These are phyloP conservation scores for Fusarium equiseti DNA, from an alignment of 2,329 filamentous ascomycete genomes.

Conservation along the genomic window DNA sequence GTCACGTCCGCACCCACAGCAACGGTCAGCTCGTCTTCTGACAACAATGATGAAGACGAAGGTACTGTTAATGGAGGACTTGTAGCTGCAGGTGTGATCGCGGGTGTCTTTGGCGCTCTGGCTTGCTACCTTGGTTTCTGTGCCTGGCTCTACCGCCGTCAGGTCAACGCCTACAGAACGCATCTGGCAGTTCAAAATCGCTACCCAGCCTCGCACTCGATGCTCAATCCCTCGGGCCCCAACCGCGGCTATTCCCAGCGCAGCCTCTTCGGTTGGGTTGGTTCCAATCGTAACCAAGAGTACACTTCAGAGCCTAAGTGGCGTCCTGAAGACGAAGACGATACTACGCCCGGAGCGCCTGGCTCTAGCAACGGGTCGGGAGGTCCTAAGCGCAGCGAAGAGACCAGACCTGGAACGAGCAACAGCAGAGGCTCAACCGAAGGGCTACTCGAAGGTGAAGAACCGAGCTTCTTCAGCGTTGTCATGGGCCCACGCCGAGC, in stretches of 20 bases:
- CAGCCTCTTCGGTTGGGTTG: slow-evolving; percentile 52
- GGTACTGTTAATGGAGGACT: slow-evolving; percentile 54
- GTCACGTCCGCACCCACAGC: slow-evolving; percentile 66
- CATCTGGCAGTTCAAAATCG: slow-evolving; percentile 75
- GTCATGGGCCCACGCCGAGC: slow-evolving; percentile 76
- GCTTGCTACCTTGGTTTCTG: slow-evolving; percentile 77
- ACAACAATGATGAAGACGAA: neutral
- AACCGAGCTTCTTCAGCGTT: slow-evolving; percentile 79
- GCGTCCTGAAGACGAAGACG: slow-evolving; percentile 43
- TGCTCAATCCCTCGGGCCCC: slow-evolving; percentile 44
- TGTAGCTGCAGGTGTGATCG: slow-evolving; percentile 67
- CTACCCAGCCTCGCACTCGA: slow-evolving; percentile 61
- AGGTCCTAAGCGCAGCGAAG: slow-evolving; percentile 43
- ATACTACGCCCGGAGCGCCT: slow-evolving; percentile 39
- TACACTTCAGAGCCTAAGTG: slow-evolving; percentile 50
- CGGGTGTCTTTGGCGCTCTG: slow-evolving; percentile 72
- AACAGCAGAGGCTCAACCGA: slow-evolving; percentile 60
- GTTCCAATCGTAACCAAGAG: slow-evolving; percentile 41
- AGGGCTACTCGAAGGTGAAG: slow-evolving; percentile 66
- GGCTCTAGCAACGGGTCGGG: slow-evolving; percentile 43
- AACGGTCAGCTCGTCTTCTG: slow-evolving; percentile 50
- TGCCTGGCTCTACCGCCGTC: slow-evolving; percentile 78
- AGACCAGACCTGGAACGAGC: slow-evolving; percentile 46
- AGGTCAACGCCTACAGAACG: slow-evolving; percentile 75
- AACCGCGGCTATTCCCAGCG: slow-evolving; percentile 36